phyloP scores from a whole-genome alignment of 1,284 basidiomycete genomes.

The Melampsora medusae region DNA sequence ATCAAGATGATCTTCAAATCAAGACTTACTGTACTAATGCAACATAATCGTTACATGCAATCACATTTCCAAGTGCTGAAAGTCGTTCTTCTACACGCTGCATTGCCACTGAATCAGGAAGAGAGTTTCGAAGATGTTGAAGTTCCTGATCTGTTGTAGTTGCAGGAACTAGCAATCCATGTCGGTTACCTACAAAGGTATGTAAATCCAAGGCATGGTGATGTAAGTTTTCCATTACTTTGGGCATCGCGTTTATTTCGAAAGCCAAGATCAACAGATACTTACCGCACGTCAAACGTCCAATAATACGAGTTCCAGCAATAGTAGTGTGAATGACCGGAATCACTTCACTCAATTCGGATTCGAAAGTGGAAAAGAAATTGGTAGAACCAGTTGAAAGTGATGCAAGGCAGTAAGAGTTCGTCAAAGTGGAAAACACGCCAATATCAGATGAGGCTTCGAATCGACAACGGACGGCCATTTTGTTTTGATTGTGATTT shows the following conservation, averaged over 20 bases:
- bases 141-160: constrained; percentile 97
- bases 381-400: constrained; percentile 73
- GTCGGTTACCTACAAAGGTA: constrained; percentile 64
- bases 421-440: constrained; percentile 75
- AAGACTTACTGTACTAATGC: constrained; percentile 73
- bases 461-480: constrained; percentile 42
- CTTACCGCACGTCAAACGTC: constrained; percentile 82
- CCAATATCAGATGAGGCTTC: constrained; percentile 49
- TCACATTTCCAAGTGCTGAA: constrained; percentile 94
- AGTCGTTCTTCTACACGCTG: constrained; percentile 95
- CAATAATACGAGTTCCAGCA: constrained; percentile 89
- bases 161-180: constrained; percentile 91
- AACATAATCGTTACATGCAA: constrained; percentile 97
- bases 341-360: constrained; percentile 76
- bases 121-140: constrained; percentile 93
- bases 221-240: not conserved
- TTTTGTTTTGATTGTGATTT: not conserved
- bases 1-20: not conserved
- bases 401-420: constrained; percentile 57
- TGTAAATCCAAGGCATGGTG: not conserved
- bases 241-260: not conserved
- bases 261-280: not conserved
- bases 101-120: constrained; percentile 85
- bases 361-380: constrained; percentile 71
- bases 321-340: constrained; percentile 97